Percentiles rank a stretch among this genome's conserved stretches.
phyloP scores from a whole-genome alignment of 2,329 filamentous ascomycete genomes.

The Diaporthe destruens region DNA sequence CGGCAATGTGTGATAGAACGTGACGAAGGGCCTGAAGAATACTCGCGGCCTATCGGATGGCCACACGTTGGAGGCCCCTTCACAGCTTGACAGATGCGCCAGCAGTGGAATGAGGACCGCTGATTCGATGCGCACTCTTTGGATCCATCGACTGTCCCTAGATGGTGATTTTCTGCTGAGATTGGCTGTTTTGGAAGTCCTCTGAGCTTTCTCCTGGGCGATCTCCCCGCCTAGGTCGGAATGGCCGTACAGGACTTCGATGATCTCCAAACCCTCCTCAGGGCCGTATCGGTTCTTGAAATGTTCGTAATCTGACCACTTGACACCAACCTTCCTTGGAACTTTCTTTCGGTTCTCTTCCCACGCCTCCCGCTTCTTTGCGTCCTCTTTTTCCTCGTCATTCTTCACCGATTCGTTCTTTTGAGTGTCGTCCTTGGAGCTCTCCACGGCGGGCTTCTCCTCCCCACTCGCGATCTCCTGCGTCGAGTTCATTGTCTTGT shows the following conservation, averaged over 20 bases:
- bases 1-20: conserved; percentile 40
- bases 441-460: not conserved
- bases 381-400: not conserved
- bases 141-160: conserved; percentile 36
- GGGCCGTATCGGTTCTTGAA: conserved; percentile 46
- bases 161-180: not conserved
- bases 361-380: not conserved
- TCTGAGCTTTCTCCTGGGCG: conserved; percentile 22
- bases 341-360: not conserved
- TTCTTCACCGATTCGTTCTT: not conserved
- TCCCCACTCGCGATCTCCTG: not conserved
- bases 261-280: conserved; percentile 42
- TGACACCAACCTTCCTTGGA: conserved; percentile 13
- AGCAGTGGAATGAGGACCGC: conserved; percentile 41
- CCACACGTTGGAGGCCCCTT: conserved; percentile 28
- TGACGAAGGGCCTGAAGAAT: conserved; percentile 43
- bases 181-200: not conserved
- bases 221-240: conserved; percentile 20
- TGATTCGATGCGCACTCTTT: conserved; percentile 44
- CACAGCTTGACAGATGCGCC: conserved; percentile 21
- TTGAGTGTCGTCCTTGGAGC: not conserved
- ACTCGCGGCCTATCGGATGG: conserved; percentile 33
- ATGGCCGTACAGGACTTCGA: conserved; percentile 44
- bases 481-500: too few relatives aligned
- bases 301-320: conserved; percentile 42